These are phyloP conservation scores for Ogataea glucozyma DNA, from an alignment of 805 yeast species.

Conservation along the genomic window DNA sequence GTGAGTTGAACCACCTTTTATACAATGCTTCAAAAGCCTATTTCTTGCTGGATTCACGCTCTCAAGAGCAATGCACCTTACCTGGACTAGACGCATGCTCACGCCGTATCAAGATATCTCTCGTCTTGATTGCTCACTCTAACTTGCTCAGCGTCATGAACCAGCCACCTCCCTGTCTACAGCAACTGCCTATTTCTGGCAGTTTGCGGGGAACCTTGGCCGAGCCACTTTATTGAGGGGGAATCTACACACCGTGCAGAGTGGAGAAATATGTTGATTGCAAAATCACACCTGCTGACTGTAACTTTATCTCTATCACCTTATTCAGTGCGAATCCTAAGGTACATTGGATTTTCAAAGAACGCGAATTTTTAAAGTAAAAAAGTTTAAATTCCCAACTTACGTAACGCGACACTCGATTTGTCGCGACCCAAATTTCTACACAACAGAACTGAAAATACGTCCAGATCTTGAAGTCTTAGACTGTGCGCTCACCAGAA, in stretches of 20 bases:
- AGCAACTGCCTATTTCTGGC: not conserved
- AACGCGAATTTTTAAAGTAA: no score
- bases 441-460: conserved; percentile 4
- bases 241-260: not conserved
- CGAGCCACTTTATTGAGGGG: not conserved
- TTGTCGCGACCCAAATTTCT: not conserved
- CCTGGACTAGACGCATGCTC: no score
- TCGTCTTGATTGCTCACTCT: not conserved
- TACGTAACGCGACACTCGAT: not conserved
- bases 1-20: no score
- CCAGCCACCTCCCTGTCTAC: not conserved
- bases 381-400: no score
- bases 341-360: no score
- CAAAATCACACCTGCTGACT: not conserved
- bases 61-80: no score
- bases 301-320: no score
- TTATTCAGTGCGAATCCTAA: no score
- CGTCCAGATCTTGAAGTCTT: not conserved
- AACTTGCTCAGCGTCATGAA: not conserved
- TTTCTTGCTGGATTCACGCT: no score
- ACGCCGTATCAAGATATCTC: no score
- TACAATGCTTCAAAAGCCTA: no score
- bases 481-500: conserved; percentile 1
- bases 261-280: conserved; percentile 3
- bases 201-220: conserved; percentile 6